Conservation (phyloP, 2,329 filamentous ascomycete species). For the Curvularia sp. region DNA sequence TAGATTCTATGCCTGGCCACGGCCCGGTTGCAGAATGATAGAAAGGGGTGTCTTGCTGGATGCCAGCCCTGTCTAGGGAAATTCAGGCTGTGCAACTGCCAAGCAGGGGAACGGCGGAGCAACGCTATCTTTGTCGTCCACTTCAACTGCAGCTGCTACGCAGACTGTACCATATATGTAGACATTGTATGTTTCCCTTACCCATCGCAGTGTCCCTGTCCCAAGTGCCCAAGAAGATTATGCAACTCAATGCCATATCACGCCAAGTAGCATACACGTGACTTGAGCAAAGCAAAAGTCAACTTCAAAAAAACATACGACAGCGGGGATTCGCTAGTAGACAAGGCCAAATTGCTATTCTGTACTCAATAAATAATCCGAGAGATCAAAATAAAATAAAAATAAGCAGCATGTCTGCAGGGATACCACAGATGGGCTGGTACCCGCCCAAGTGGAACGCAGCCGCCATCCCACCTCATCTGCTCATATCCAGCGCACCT, state of each 20-base stretch:
- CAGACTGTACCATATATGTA: neutral
- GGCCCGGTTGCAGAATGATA: neutral
- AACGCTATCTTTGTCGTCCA: neutral
- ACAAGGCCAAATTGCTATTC: no score
- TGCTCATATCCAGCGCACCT: no score
- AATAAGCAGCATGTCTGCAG: neutral
- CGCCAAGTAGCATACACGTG: no score
- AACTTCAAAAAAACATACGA: no score
- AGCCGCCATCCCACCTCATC: no score
- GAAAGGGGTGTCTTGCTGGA: neutral
- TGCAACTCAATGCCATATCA: no score
- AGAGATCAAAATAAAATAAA: no score
- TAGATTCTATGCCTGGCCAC: neutral
- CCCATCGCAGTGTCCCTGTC: neutral
- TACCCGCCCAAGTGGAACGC: no score
- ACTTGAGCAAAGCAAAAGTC: no score
- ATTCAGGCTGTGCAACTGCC: neutral
- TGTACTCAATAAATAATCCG: no score
- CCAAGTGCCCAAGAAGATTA: neutral
- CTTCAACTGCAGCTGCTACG: neutral
- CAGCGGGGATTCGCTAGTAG: no score
- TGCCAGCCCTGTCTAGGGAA: neutral
- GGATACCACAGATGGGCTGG: neutral
- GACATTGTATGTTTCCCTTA: neutral
- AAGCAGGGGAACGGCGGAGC: constrained; percentile 4